Evolutionary conservation across 495 filamentous ascomycete genomes (phyloP).

Genomic region (Copromyces sp.): DNA sequence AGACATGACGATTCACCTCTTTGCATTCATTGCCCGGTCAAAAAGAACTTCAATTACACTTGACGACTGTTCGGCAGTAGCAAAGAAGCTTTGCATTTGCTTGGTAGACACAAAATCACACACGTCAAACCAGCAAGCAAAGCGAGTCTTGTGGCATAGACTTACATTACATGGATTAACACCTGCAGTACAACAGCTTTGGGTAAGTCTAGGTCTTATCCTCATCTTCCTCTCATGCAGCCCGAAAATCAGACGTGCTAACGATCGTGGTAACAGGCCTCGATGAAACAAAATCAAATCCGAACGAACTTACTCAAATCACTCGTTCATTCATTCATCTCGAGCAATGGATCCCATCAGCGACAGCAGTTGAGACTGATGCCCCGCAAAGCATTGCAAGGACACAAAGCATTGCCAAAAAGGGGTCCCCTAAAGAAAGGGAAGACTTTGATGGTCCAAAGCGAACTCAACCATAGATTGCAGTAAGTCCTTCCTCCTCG

Average conservation of each 20-base stretch:
- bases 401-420: not conserved
- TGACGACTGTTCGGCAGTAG: not conserved
- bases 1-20: not conserved
- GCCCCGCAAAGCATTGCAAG: not conserved
- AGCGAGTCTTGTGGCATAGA: not conserved
- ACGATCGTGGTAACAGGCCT: not conserved
- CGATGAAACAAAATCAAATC: not conserved
- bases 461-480: not conserved
- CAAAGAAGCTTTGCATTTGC: not conserved
- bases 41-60: not conserved
- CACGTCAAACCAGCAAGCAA: not conserved
- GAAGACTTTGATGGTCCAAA: not conserved
- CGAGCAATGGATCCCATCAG: not conserved
- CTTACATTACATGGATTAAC: not conserved
- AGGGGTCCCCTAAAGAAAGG: not conserved
- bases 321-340: not conserved
- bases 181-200: not conserved
- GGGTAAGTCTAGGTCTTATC: not conserved
- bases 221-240: not conserved
- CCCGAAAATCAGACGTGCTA: not conserved
- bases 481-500: not conserved
- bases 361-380: not conserved
- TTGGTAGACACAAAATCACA: not conserved
- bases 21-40: not conserved
- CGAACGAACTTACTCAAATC: not conserved